A percentile compares a stretch with the other conserved stretches of the same genome.
These are phyloP conservation scores for Acarospora socialis DNA, from an alignment of 2,329 filamentous ascomycete species.

Conservation along the genomic window DNA sequence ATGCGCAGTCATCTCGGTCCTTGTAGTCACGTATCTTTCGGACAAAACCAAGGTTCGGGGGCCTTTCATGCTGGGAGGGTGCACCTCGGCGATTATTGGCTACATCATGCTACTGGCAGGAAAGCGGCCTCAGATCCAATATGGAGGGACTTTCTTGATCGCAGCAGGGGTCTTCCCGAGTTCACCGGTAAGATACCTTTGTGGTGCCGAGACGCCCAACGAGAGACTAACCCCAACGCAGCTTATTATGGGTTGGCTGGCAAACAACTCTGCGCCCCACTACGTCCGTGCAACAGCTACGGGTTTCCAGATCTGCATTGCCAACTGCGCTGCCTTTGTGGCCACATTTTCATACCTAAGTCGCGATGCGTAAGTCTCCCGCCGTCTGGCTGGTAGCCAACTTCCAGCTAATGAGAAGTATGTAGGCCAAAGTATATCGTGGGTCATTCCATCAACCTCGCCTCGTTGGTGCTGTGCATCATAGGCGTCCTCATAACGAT, in stretches of 20 bases:
- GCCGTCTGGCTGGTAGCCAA: neutral
- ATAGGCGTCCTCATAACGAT: slow-evolving; percentile 22
- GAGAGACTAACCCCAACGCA: no score
- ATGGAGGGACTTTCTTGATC: slow-evolving; percentile 18
- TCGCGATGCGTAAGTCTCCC: slow-evolving; percentile 25
- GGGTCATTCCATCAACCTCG: slow-evolving; percentile 30
- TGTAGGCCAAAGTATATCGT: slow-evolving; percentile 24
- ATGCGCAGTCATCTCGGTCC: slow-evolving; percentile 21
- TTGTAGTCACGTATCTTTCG: slow-evolving; percentile 22
- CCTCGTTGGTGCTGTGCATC: slow-evolving; percentile 24
- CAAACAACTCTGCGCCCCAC: slow-evolving; percentile 31
- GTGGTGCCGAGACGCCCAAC: no score
- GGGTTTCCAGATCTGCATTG: slow-evolving; percentile 28
- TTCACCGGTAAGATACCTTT: no score
- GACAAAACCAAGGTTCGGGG: slow-evolving; percentile 21
- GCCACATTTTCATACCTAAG: slow-evolving; percentile 32
- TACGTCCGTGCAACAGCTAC: slow-evolving; percentile 30
- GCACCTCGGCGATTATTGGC: slow-evolving; percentile 21
- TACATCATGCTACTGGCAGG: slow-evolving; percentile 24
- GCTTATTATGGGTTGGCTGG: slow-evolving; percentile 29
- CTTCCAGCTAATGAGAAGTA: neutral
- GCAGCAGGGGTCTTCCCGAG: slow-evolving; percentile 11
- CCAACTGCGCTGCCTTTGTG: slow-evolving; percentile 31
- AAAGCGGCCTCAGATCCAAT: slow-evolving; percentile 20
- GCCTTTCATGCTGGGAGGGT: slow-evolving; percentile 21